Evolutionary conservation across 495 filamentous ascomycete species (phyloP).

Genomic region (Aspergillus steynii): DNA sequence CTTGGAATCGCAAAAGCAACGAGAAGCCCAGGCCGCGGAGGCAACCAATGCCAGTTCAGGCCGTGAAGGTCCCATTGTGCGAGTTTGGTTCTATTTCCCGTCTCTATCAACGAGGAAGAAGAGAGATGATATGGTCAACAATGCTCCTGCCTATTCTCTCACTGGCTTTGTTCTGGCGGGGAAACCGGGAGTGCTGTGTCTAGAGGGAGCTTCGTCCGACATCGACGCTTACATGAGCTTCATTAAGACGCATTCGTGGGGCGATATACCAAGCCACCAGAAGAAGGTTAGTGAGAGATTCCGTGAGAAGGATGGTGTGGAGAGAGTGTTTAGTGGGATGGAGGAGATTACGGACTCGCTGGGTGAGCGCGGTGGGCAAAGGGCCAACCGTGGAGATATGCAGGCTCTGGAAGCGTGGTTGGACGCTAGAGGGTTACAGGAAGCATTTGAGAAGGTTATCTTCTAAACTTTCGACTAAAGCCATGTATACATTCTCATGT

Average conservation of each 20-base stretch:
- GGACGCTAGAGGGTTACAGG: slow-evolving; percentile 27
- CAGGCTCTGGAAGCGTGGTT: slow-evolving; percentile 46
- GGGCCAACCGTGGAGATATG: slow-evolving; percentile 48
- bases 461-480: slow-evolving; percentile 19
- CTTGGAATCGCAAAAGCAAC: slow-evolving; percentile 6
- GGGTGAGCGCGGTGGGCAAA: slow-evolving; percentile 38
- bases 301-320: slow-evolving; percentile 30
- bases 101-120: slow-evolving; percentile 41
- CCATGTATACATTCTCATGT: no score
- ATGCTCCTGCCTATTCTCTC: slow-evolving; percentile 34
- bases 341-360: slow-evolving; percentile 44
- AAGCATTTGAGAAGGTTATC: slow-evolving; percentile 42
- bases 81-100: slow-evolving; percentile 47
- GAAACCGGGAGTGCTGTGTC: slow-evolving; percentile 42
- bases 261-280: slow-evolving; percentile 44
- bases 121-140: slow-evolving; percentile 39
- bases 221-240: slow-evolving; percentile 45
- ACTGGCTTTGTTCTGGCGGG: slow-evolving; percentile 44
- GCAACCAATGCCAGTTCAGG: slow-evolving; percentile 2
- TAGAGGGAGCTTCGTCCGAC: slow-evolving; percentile 34
- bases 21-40: slow-evolving; percentile 21
- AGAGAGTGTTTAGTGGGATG: slow-evolving; percentile 38
- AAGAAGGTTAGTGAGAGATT: slow-evolving; percentile 46
- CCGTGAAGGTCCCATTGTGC: slow-evolving; percentile 21
- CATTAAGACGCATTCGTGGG: slow-evolving; percentile 47